phyloP scores from a whole-genome alignment of 805 yeast genomes.

The Ogataea paradorogensis region DNA sequence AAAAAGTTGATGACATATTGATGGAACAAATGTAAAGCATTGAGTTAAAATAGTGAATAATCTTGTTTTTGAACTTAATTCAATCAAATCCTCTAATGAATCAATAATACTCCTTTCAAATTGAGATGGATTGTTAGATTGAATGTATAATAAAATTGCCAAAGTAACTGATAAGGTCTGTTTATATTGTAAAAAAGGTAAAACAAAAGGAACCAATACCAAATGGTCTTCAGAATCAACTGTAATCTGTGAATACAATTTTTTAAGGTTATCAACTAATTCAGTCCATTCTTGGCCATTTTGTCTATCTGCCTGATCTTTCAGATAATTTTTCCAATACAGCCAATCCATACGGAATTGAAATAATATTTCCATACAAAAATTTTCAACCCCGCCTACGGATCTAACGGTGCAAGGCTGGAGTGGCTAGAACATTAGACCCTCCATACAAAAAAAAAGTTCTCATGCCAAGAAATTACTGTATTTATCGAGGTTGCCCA shows the following conservation, averaged over 20 bases:
- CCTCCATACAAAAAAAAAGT: background rate
- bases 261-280: background rate
- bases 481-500: background rate
- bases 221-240: background rate
- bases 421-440: too few relatives aligned
- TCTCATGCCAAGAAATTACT: background rate
- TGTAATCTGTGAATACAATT: background rate
- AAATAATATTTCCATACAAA: background rate
- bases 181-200: constrained; percentile 2
- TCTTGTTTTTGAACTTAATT: constrained; percentile 11
- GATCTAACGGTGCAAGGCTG: too few relatives aligned
- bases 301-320: background rate
- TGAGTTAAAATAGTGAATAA: constrained; percentile 19
- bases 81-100: constrained; percentile 19
- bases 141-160: constrained; percentile 4
- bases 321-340: constrained; percentile 1
- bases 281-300: background rate
- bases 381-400: too few relatives aligned
- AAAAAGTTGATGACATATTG: constrained; percentile 19
- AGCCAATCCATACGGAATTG: background rate
- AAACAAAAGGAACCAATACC: background rate
- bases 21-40: constrained; percentile 23
- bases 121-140: background rate
- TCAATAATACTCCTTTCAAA: constrained; percentile 6
- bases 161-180: constrained; percentile 1